Conservation (phyloP, 1,284 basidiomycete species). For the Cutaneotrichosporon sp. region DNA sequence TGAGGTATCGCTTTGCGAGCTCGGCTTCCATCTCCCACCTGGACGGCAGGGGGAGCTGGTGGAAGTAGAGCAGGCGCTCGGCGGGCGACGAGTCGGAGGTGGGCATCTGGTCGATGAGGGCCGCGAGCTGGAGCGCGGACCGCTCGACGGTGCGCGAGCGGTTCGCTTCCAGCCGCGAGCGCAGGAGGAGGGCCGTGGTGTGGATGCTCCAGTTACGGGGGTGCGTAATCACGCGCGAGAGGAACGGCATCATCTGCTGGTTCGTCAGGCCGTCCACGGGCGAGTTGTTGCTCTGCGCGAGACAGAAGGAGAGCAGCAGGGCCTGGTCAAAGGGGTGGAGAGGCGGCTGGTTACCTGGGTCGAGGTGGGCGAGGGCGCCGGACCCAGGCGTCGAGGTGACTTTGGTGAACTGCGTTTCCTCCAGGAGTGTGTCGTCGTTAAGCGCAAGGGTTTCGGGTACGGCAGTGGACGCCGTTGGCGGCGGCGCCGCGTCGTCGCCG, state of each 20-base stretch:
- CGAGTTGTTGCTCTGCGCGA: slow-evolving; percentile 81
- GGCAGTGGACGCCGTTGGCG: slow-evolving; percentile 11
- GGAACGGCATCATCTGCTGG: slow-evolving; percentile 85
- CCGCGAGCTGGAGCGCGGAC: slow-evolving; percentile 80
- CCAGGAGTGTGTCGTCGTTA: slow-evolving; percentile 94
- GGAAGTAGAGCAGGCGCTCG: slow-evolving; percentile 73
- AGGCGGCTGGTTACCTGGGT: slow-evolving; percentile 76
- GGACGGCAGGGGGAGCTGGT: slow-evolving; percentile 71
- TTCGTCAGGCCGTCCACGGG: slow-evolving; percentile 78
- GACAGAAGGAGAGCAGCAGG: slow-evolving; percentile 79
- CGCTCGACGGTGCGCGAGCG: slow-evolving; percentile 87
- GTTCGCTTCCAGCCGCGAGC: slow-evolving; percentile 76
- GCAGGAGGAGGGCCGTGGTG: slow-evolving; percentile 85
- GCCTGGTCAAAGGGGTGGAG: slow-evolving; percentile 87
- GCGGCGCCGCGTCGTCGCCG: slow-evolving; percentile 16
- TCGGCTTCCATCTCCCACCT: slow-evolving; percentile 89
- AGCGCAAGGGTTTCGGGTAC: slow-evolving; percentile 74
- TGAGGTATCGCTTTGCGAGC: slow-evolving; percentile 71
- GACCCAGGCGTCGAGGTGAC: slow-evolving; percentile 29
- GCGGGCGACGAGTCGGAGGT: slow-evolving; percentile 59
- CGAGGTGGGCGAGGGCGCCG: slow-evolving; percentile 57
- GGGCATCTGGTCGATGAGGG: slow-evolving; percentile 90
- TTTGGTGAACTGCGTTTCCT: slow-evolving; percentile 81
- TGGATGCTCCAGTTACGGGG: slow-evolving; percentile 90
- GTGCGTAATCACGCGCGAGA: slow-evolving; percentile 75